A percentile compares a stretch with the other conserved stretches of the same genome.
Evolutionary conservation across 345 rosid species (phyloP).

Genomic region (Trapa bicornis): DNA sequence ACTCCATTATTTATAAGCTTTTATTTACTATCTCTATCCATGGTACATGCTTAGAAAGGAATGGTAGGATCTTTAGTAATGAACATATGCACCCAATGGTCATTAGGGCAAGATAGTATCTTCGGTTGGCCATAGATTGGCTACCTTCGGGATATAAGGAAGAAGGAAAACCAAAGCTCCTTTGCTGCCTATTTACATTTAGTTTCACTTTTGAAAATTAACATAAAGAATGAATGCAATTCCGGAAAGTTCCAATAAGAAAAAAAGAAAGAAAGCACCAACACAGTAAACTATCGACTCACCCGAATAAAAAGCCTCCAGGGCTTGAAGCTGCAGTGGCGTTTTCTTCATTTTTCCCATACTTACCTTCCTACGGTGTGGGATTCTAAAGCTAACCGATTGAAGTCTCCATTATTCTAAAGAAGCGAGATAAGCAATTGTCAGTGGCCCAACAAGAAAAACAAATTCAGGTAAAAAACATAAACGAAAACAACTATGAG

Average conservation of each 20-base stretch:
- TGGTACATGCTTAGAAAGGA: too few species aligned
- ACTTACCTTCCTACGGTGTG: neutral
- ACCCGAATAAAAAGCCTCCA: constrained; percentile 60
- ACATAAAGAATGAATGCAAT: too few species aligned
- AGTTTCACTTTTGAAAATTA: neutral
- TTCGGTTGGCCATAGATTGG: too few species aligned
- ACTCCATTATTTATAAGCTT: too few species aligned
- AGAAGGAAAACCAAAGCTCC: constrained; percentile 7
- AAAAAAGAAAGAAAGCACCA: neutral
- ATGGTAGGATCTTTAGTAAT: too few species aligned
- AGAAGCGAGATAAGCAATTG: neutral
- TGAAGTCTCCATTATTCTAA: constrained; percentile 9
- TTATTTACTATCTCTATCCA: too few species aligned
- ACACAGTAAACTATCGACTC: neutral
- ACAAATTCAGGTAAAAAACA: too few species aligned
- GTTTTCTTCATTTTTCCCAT: constrained; percentile 62
- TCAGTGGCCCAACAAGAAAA: neutral
- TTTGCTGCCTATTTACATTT: neutral
- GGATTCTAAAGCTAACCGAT: constrained; percentile 4
- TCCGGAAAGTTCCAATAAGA: neutral
- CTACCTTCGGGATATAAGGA: too few species aligned
- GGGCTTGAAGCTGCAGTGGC: constrained; percentile 53
- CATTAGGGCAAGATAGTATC: too few species aligned
- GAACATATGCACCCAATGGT: too few species aligned
- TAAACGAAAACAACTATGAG: neutral